Base-by-base conservation (phyloP, 306 rosid species). In the Sicyos baderoa region DNA sequence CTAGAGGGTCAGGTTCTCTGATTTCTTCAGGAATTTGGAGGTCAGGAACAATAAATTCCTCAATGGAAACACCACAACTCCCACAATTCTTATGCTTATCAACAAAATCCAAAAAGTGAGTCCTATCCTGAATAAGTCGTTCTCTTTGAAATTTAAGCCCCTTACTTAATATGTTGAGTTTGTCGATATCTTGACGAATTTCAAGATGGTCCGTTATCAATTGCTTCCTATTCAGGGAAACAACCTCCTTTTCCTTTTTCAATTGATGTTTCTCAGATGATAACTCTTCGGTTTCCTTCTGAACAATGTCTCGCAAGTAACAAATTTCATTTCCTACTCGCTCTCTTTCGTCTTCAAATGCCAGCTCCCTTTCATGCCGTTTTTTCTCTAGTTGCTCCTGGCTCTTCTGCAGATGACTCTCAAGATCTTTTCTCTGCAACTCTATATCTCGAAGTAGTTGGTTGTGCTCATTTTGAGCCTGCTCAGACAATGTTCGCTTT, bases 131-230 rank as follows among this genome's bases (percentile, higher is more conserved):
- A 55, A 88, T 58, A 76, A 93, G 86, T 68, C 71, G 54, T 76
- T 82, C 88, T 27, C 99, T 87, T 76, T 86, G 97, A 72, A 75
- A 64, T 84, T 85, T 93, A 75, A 93, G 83, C 79, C 86, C 87
- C 79, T 67, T 82, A 82, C 93, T 93, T 50, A 93, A 88, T 60
- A 75, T 76, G 75, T 74, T 82, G 70, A 93, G 97, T 76, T 82
- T 81, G 76, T 85, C 82, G 56, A 94, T 88, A 76, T 93, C 99
- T 71, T 74, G 80, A 68, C 29, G 82, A 80, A 88, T 83, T 79
- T 88, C 99, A 74, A 71, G 84, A 72, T 86, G 94, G 79, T 78
- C 76, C 48, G 75, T 63, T 74, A 79, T 76, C 71, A 88, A 74
- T 67, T 82, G 84, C 82, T 89, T 79, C 80, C 85, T 87, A 81